Base-by-base conservation (phyloP, 441 rosid species). In the Raphanus hybrid region DNA sequence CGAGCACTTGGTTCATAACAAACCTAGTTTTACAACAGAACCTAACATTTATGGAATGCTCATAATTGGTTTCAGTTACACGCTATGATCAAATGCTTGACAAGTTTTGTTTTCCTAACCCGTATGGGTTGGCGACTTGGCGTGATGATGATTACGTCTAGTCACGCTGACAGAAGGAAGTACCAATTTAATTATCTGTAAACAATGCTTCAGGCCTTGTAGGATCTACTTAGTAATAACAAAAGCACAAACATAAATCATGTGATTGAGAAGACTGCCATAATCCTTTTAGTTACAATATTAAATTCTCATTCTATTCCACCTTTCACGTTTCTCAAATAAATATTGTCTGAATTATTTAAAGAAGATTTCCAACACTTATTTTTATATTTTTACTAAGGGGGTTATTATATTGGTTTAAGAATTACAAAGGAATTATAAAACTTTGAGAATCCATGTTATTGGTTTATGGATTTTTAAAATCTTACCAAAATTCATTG, bases 161-260 rank as follows among this genome's bases (percentile, higher is more conserved):
- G 59, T 70, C 66, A 72, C 73, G 77, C 68, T 73, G 73, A 76
- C 73, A 72, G 45, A 72, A 59, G 64, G 58, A 66, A 77, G 58
- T 72, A 50, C 68, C 54, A 23, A 73, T 48, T 65, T 66, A 59
- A 16, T 37, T 72, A 72, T 50, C 14, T 35, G 48, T 67, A 60
- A 73, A 67, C 70, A 73, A 26, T 8, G 5, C 12, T 66, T 72
- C 35, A 67, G 81, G 69, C 65, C 52, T 11, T 39, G 23, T 8
- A 14, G 58, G 15, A 59, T 48, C 59, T 67, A 14, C 69, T 34
- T 59, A 61, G 77, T 73, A 71, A 76, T 77, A 64, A 78, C 77
- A 72, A 52, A 73, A 73, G 81, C 74, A 78, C 77, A 78, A 78
- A 67, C 70, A 72, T 48, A 67, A 78, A 67, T 73, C 77, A 67